Conservation (phyloP, 2,329 filamentous ascomycete genomes). For the Aspergillus fructus region DNA sequence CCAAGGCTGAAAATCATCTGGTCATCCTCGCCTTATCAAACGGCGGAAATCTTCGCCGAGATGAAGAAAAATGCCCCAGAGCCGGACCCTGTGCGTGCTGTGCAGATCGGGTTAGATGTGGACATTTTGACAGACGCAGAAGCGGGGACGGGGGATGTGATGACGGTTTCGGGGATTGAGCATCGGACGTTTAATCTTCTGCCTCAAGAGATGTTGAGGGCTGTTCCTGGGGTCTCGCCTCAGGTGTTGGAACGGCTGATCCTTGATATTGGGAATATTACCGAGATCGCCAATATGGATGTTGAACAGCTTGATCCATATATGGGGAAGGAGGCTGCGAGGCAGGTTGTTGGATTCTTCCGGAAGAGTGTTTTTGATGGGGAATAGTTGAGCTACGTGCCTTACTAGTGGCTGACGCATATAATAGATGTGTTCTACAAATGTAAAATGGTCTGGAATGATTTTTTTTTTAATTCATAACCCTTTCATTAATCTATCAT, state of each 20-base stretch:
- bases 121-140: conserved; percentile 35
- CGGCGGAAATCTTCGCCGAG: conserved; percentile 92
- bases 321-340: conserved; percentile 74
- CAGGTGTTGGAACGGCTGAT: conserved; percentile 74
- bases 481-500: conserved; percentile 36
- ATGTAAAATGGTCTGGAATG: conserved; percentile 1
- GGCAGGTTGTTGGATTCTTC: conserved; percentile 80
- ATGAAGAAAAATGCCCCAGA: conserved; percentile 88
- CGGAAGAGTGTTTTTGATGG: conserved; percentile 60
- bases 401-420: neutral
- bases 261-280: conserved; percentile 70
- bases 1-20: conserved; percentile 88
- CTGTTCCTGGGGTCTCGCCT: conserved; percentile 79
- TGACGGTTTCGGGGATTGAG: conserved; percentile 53
- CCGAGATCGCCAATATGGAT: conserved; percentile 84
- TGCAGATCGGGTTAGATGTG: conserved; percentile 73
- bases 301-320: conserved; percentile 68
- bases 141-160: conserved; percentile 48
- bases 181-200: conserved; percentile 75
- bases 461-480: conserved; percentile 33
- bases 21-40: conserved; percentile 91
- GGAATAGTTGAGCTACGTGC: conserved; percentile 16
- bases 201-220: conserved; percentile 85
- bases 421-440: conserved; percentile 2
- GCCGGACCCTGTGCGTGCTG: conserved; percentile 84